These are phyloP conservation scores for Raphanus sativus DNA, from an alignment of 345 rosid genomes.

Conservation along the genomic window DNA sequence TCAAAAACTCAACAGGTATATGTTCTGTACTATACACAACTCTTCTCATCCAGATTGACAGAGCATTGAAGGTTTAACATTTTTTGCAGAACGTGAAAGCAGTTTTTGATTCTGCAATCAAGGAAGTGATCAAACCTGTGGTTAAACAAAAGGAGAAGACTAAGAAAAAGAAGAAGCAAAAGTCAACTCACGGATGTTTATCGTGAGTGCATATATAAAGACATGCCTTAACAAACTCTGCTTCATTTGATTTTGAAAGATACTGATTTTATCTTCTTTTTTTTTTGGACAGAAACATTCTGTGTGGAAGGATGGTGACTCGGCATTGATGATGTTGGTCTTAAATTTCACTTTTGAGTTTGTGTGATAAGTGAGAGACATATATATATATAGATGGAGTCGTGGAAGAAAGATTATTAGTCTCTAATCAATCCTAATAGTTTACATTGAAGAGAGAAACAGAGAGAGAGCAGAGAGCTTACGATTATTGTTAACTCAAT, in stretches of 20 bases:
- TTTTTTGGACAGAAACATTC: conserved; percentile 35
- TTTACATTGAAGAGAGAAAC: background rate
- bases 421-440: background rate
- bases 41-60: background rate
- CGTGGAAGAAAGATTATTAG: background rate
- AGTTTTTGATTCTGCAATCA: conserved; percentile 93
- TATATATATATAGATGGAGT: background rate
- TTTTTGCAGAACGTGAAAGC: conserved; percentile 85
- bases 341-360: conserved; percentile 23
- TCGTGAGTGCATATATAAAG: conserved; percentile 48
- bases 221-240: conserved; percentile 22
- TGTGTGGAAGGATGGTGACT: conserved; percentile 39
- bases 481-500: background rate
- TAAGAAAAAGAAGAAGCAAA: conserved; percentile 45
- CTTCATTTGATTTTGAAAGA: background rate
- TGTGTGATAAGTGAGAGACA: conserved; percentile 26
- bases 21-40: background rate
- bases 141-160: conserved; percentile 76
- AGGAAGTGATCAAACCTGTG: conserved; percentile 81
- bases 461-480: background rate
- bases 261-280: conserved; percentile 8
- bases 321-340: conserved; percentile 31
- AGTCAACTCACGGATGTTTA: conserved; percentile 65
- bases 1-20: conserved; percentile 97
- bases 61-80: background rate